Evolutionary conservation across 768 basidiomycete species (phyloP).

Genomic region (Calocera cornea): DNA sequence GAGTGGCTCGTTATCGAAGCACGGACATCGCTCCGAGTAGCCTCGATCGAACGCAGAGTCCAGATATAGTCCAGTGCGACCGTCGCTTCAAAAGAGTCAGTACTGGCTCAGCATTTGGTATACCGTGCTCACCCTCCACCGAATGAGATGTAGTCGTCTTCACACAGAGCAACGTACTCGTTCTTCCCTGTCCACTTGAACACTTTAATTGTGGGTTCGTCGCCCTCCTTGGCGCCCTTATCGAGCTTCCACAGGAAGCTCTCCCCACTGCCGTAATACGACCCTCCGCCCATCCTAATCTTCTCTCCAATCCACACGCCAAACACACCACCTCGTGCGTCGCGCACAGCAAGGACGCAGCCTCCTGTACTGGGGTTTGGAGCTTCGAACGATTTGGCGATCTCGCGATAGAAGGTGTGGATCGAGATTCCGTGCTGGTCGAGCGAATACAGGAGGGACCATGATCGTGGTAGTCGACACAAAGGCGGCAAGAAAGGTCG

Average conservation of each 20-base stretch:
- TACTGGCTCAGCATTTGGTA: not conserved
- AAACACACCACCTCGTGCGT: slow-evolving; percentile 51
- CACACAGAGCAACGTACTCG: slow-evolving; percentile 79
- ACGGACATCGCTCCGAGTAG: slow-evolving; percentile 69
- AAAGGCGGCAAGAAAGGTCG: slow-evolving; percentile 49
- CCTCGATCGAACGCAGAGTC: slow-evolving; percentile 71
- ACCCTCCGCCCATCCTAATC: slow-evolving; percentile 39
- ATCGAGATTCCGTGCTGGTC: slow-evolving; percentile 93
- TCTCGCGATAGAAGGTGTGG: slow-evolving; percentile 57
- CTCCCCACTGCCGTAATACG: slow-evolving; percentile 82
- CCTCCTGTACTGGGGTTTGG: slow-evolving; percentile 24
- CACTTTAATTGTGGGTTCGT: slow-evolving; percentile 36
- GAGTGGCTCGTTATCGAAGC: slow-evolving; percentile 75
- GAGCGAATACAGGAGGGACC: slow-evolving; percentile 76
- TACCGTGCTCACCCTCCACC: slow-evolving; percentile 67
- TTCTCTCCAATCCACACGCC: slow-evolving; percentile 77
- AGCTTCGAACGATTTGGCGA: slow-evolving; percentile 15
- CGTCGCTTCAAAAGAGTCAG: slow-evolving; percentile 41
- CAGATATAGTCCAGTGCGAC: slow-evolving; percentile 77
- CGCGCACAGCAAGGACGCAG: slow-evolving; percentile 52
- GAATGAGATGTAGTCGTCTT: slow-evolving; percentile 66
- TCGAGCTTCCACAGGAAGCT: slow-evolving; percentile 65
- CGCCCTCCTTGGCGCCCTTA: slow-evolving; percentile 20
- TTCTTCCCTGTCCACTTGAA: slow-evolving; percentile 82
- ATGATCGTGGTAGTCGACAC: slow-evolving; percentile 50